Conservation (phyloP, 73 alveolate species). For the Paramecium tetraurelia region DNA sequence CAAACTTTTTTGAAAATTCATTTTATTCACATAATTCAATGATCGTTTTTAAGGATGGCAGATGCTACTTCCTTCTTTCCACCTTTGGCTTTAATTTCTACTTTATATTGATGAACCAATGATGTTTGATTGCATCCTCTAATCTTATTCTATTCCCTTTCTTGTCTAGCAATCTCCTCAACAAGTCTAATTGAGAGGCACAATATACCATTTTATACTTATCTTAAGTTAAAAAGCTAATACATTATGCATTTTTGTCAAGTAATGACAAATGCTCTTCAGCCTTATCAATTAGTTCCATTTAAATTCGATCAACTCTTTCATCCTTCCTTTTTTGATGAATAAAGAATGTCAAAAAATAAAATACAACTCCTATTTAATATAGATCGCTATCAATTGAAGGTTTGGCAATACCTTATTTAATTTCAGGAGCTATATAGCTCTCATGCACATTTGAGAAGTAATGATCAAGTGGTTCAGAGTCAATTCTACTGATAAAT, state of each 20-base stretch:
- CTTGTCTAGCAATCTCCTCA: not conserved
- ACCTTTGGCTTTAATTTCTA: not conserved
- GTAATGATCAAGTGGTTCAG: not conserved
- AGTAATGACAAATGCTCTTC: not conserved
- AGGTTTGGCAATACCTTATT: not conserved
- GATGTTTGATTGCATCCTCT: constrained; percentile 35
- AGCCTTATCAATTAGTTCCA: not conserved
- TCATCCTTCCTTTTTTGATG: not conserved
- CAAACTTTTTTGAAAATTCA: not conserved
- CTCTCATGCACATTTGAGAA: not conserved
- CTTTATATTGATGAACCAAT: constrained; percentile 32
- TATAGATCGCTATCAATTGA: constrained; percentile 10
- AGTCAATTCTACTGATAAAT: not conserved
- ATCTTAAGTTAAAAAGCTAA: not conserved
- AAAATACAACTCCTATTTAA: not conserved
- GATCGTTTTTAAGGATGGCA: constrained; percentile 21
- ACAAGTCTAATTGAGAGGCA: constrained; percentile 1
- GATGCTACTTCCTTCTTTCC: not conserved
- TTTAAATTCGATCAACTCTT: not conserved
- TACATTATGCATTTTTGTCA: not conserved
- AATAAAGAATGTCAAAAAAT: not conserved
- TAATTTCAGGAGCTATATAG: constrained; percentile 17
- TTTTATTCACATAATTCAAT: constrained; percentile 40
- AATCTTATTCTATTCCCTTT: not conserved
- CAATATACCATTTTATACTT: not conserved